Percentiles rank a stretch among this genome's conserved stretches.
Conservation (phyloP, 441 rosid genomes). For the Croton setiger region DNA sequence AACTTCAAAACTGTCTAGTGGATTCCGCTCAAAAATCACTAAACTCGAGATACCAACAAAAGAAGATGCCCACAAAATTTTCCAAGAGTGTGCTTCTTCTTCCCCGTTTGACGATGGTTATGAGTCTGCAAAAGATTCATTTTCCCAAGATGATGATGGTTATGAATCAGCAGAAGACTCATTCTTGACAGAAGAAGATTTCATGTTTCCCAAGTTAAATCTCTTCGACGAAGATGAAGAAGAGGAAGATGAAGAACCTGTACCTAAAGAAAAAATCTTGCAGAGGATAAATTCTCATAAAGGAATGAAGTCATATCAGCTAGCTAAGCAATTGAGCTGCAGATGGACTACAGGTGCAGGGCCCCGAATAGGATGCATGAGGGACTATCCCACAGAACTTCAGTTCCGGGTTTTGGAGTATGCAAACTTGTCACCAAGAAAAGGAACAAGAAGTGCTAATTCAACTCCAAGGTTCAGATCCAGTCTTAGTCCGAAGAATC, state of each 20-base stretch:
- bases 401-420: constrained; percentile 70
- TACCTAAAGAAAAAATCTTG: constrained; percentile 59
- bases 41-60: constrained; percentile 39
- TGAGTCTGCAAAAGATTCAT: constrained; percentile 58
- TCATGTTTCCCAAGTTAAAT: constrained; percentile 45
- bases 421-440: constrained; percentile 66
- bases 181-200: constrained; percentile 62
- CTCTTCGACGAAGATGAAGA: constrained; percentile 37
- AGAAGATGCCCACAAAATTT: constrained; percentile 19
- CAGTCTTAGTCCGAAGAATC: constrained; percentile 21
- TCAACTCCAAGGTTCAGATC: constrained; percentile 20
- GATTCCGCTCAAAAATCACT: constrained; percentile 35
- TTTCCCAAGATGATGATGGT: constrained; percentile 39
- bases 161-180: constrained; percentile 63
- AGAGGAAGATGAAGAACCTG: constrained; percentile 37
- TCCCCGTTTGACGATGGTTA: constrained; percentile 32
- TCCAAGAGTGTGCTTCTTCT: constrained; percentile 20
- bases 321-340: constrained; percentile 65
- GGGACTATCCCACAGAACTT: constrained; percentile 83
- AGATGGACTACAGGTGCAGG: constrained; percentile 98
- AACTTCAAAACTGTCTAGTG: constrained; percentile 31
- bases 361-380: constrained; percentile 87
- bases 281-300: constrained; percentile 68
- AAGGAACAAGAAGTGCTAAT: constrained; percentile 24
- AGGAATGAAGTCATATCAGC: constrained; percentile 59